Evolutionary conservation across 2,329 filamentous ascomycete genomes (phyloP).

Genomic region (Cladosporium sp.): DNA sequence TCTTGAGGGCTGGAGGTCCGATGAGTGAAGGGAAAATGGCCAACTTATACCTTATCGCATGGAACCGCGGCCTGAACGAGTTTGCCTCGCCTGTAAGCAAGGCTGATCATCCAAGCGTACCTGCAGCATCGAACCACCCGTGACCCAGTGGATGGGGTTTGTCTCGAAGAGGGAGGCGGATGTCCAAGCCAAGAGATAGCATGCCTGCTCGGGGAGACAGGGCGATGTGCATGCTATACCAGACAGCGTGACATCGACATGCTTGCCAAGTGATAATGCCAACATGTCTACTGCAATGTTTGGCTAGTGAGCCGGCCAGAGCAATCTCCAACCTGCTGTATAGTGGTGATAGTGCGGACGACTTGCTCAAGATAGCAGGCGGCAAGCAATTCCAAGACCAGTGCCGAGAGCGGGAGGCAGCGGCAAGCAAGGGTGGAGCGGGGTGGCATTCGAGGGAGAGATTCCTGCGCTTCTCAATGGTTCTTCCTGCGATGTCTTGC

Average conservation of each 20-base stretch:
- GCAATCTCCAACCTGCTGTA: background rate
- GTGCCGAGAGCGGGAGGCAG: background rate
- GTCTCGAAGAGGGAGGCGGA: slow-evolving; percentile 2
- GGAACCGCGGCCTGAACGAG: background rate
- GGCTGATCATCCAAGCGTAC: slow-evolving; percentile 3
- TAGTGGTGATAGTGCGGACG: slow-evolving; percentile 5
- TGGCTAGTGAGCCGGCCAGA: background rate
- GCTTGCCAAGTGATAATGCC: slow-evolving; percentile 4
- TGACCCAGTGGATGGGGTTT: background rate
- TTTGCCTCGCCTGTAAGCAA: background rate
- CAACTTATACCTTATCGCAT: slow-evolving; percentile 1
- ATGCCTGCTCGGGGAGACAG: background rate
- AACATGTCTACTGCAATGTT: background rate
- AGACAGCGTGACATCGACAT: no score
- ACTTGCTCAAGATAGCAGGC: slow-evolving; percentile 10
- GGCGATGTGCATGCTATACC: background rate
- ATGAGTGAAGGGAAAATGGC: background rate
- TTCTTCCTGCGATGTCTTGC: no score
- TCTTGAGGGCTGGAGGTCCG: background rate
- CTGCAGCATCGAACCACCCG: background rate
- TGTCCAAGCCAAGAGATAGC: slow-evolving; percentile 10
- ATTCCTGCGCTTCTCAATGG: no score
- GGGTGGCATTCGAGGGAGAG: background rate
- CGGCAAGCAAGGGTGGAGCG: no score
- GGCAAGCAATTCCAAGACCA: slow-evolving; percentile 8